Evolutionary conservation across 495 filamentous ascomycete genomes (phyloP), one percentile per base, ranked within the genome.

Genomic region (Talaromyces wortmannii): DNA sequence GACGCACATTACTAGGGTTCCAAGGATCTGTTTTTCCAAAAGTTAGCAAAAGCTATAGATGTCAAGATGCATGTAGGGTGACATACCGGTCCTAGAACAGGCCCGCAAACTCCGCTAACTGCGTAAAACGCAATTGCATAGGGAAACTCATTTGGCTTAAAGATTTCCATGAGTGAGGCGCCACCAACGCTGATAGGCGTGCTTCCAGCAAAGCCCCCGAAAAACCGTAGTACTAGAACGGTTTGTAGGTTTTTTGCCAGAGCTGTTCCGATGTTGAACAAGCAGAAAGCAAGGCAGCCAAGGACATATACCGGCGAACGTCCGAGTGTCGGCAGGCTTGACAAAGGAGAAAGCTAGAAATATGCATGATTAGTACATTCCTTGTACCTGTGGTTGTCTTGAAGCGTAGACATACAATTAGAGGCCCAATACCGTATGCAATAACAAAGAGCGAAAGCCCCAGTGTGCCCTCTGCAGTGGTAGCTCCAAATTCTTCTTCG

Each of bases 371-470:
- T 36, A 36, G 33, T 36, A 36, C 33, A 36, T 6, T 36, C 33
- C 33, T 36, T 36, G 12, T 36, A 36, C 12, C 33, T 6, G 33
- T 36, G 33, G 33, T 36, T 12, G 6, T 36, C 33, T 36, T 36
- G 33, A 36, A 36, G 33, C 33, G 33, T 12, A 36, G 33, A 48
- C 57, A 18, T 59, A 59, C 57, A 32, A 76, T 44, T 48, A 77
- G 63, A 7, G 67, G 73, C 5, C 71, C 73, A 7, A 74, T 61
- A 45, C 73, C 70, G 59, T 75, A 59, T n/a, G 57, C 67, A 49
- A 69, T 66, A 18, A 78, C 74, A 61, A 73, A 79, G 31, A 78
- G 61, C 18, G 73, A 71, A 11, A 79, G 61, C 13, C 74, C 76
- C n/a, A 78, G 65, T 1, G 71, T 74, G 7, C 72, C 75, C 6